Evolutionary conservation across 495 filamentous ascomycete species (phyloP), one percentile per base, ranked within the genome.

Genomic region (Penicillium flavigenum): DNA sequence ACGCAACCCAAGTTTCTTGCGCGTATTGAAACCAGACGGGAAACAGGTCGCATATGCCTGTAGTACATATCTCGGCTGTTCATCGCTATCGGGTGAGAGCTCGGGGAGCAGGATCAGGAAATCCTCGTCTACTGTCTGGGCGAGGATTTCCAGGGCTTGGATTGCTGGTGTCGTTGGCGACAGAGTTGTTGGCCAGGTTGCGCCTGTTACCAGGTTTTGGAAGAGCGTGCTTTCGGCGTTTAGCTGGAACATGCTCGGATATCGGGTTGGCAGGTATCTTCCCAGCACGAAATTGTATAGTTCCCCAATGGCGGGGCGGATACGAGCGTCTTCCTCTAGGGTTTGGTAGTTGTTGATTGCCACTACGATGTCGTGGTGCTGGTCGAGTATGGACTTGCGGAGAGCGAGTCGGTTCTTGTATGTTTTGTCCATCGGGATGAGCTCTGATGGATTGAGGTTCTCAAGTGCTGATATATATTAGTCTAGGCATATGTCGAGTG

Each of bases 11-110:
- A 92, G 78, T 63, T 91, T 93, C 38, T 77, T 53, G 12, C 75
- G 66, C 1, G 86, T 82, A 39, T 86, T 76, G 64, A 93, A 91
- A 2, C 90, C 90, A 12, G 82, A 76, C 0, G 91, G 89, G 59
- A 86, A 91, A 67, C 86, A 90, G 48, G 83, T 83, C 16, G 83
- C 73, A 63, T 88, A 93, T 3, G 84, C 89, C 59, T 85, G 72
- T 16, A 89, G 80, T 24, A 76, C 73, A 64, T 92, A 92, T 29
- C 62, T 64, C 5, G 58, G 47, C n/a, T 61, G 48, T 20, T 64
- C 55, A 0, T 31, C 41, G 2, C 45, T 42, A 4, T 42, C 26
- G 12, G 36, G 32, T 16, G 29, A 47, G 1, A 45, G 57, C 2
- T 75, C 73, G 1, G 87, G 87, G 9, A 87, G 73, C 3, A 95